A percentile compares a stretch with the other conserved stretches of the same genome.
Conservation (phyloP, 2,329 filamentous ascomycete species). For the Exophiala aquamarina region DNA sequence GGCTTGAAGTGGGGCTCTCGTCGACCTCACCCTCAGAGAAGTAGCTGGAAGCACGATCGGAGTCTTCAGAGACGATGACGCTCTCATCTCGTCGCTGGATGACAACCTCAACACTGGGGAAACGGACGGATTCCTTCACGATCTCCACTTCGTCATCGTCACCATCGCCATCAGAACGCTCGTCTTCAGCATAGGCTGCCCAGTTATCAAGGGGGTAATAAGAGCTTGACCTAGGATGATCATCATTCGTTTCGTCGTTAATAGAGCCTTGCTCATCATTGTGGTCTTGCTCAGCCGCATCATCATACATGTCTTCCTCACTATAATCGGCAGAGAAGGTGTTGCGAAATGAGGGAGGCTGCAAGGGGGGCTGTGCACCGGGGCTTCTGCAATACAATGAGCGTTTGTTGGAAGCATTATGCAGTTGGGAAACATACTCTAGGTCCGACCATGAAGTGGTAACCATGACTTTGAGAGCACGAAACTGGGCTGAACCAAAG, state of each 20-base stretch:
- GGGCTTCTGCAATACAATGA: no score
- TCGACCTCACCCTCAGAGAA: constrained; percentile 8
- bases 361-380: no score
- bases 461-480: constrained; percentile 32
- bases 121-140: constrained; percentile 19
- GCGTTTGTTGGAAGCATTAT: no score
- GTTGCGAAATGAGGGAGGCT: constrained; percentile 30
- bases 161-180: constrained; percentile 4
- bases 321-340: constrained; percentile 43
- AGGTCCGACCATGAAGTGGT: constrained; percentile 32
- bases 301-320: constrained; percentile 22
- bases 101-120: constrained; percentile 20
- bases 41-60: constrained; percentile 2
- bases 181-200: constrained; percentile 2
- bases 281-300: background rate
- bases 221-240: no score
- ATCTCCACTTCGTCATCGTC: constrained; percentile 17
- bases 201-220: no score
- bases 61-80: background rate
- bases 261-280: background rate
- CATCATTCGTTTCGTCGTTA: background rate
- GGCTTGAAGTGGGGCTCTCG: constrained; percentile 21
- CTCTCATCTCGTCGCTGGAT: constrained; percentile 5
- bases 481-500: constrained; percentile 10
- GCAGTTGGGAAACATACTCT: constrained; percentile 18